Conservation (phyloP, 768 basidiomycete genomes). For the Lactifluus hygrophoroides region DNA sequence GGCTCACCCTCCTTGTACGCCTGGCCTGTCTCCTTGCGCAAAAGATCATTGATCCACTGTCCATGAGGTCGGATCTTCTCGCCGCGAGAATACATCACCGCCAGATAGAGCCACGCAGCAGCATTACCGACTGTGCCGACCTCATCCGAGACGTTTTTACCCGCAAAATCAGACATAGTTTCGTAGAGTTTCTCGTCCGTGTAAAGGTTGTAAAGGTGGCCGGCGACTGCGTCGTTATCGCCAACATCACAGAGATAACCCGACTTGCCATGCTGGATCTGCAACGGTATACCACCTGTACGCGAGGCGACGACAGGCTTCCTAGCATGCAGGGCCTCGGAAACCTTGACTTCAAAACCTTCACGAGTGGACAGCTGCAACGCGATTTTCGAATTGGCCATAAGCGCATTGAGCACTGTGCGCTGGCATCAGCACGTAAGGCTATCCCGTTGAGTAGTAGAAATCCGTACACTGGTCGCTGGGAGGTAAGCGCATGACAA, state of each 20-base stretch:
- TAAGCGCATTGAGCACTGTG: slow-evolving; percentile 74
- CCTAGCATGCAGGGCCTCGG: slow-evolving; percentile 86
- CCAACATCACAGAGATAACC: slow-evolving; percentile 77
- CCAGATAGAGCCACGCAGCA: slow-evolving; percentile 56
- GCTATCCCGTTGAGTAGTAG: not conserved
- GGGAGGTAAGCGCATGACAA: slow-evolving; percentile 58
- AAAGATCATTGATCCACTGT: slow-evolving; percentile 77
- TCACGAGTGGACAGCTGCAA: slow-evolving; percentile 89
- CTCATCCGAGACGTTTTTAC: slow-evolving; percentile 74
- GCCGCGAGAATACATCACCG: slow-evolving; percentile 71
- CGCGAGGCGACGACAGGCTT: slow-evolving; percentile 76
- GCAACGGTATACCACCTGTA: slow-evolving; percentile 92
- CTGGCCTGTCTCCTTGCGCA: slow-evolving; percentile 69
- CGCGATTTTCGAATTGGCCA: slow-evolving; percentile 84
- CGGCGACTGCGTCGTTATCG: slow-evolving; percentile 68
- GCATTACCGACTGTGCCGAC: slow-evolving; percentile 80
- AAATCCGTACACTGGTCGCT: slow-evolving; percentile 66
- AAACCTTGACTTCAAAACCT: slow-evolving; percentile 97
- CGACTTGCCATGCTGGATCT: slow-evolving; percentile 80
- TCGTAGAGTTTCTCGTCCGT: slow-evolving; percentile 58
- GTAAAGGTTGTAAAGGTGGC: slow-evolving; percentile 67
- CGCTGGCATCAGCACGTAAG: not conserved
- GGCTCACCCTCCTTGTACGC: slow-evolving; percentile 60
- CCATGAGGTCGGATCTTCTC: slow-evolving; percentile 73
- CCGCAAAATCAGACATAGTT: slow-evolving; percentile 39